Conservation (phyloP, 352 stramenopile genomes). For the Phytophthora europaea region DNA sequence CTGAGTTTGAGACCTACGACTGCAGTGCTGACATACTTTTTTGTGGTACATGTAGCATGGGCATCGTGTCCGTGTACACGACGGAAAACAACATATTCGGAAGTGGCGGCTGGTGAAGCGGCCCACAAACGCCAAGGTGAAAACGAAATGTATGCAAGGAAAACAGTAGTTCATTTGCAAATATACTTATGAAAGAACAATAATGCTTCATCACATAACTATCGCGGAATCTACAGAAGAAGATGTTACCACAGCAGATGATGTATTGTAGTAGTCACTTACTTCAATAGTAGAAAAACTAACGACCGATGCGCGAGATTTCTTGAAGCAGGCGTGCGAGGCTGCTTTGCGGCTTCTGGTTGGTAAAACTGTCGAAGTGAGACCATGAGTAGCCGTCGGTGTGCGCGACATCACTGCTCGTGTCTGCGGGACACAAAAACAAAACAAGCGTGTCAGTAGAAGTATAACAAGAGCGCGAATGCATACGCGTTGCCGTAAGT, state of each 20-base stretch:
- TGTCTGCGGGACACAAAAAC: constrained; percentile 23
- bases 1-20: background rate
- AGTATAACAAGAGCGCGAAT: background rate
- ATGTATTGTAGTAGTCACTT: too few relatives aligned
- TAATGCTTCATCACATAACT: too few relatives aligned
- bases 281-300: too few relatives aligned
- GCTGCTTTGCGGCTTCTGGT: constrained; percentile 48
- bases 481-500: background rate
- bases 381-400: constrained; percentile 87
- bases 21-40: background rate
- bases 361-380: constrained; percentile 79
- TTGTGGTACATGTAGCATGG: constrained; percentile 35
- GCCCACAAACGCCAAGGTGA: background rate
- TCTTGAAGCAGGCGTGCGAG: constrained; percentile 72
- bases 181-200: too few relatives aligned
- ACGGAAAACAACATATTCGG: constrained; percentile 35
- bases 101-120: background rate
- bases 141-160: background rate
- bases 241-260: too few relatives aligned
- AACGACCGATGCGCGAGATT: constrained; percentile 49
- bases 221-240: too few relatives aligned
- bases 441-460: constrained; percentile 12
- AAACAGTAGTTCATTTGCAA: background rate
- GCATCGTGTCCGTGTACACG: constrained; percentile 70
- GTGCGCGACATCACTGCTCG: constrained; percentile 51